Percentiles rank a stretch among this genome's conserved stretches.
Evolutionary conservation across 768 basidiomycete genomes (phyloP).

Genomic region (Brasilioporus rufonigricans): DNA sequence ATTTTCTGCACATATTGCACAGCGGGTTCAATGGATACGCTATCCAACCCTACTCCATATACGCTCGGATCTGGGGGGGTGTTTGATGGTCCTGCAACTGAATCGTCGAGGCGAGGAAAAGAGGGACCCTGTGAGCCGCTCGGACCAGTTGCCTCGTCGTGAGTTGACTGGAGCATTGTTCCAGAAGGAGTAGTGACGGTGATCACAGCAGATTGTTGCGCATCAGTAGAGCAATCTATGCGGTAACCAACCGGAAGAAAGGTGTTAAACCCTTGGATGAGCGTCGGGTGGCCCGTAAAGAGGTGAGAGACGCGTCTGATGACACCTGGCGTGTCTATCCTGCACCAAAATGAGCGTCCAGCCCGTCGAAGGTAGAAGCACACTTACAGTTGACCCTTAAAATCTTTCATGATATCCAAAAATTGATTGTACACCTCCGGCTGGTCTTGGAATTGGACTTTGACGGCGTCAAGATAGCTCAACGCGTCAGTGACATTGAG

Average conservation of each 20-base stretch:
- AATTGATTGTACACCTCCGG: conserved; percentile 65
- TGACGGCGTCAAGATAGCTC: conserved; percentile 63
- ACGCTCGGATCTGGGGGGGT: conserved; percentile 19
- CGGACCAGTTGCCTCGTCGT: conserved; percentile 39
- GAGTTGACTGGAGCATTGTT: conserved; percentile 54
- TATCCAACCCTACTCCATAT: conserved; percentile 37
- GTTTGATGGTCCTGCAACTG: conserved; percentile 5
- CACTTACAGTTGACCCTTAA: conserved; percentile 59
- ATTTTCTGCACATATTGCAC: conserved; percentile 97
- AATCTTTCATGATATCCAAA: conserved; percentile 74
- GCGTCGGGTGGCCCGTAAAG: conserved; percentile 83
- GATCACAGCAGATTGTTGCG: conserved; percentile 62
- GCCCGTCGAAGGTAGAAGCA: background rate
- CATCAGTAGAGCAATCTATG: conserved; percentile 75
- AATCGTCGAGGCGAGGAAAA: conserved; percentile 19
- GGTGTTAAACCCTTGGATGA: conserved; percentile 98
- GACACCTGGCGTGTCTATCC: conserved; percentile 97
- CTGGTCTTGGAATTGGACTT: conserved; percentile 54
- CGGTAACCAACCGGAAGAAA: conserved; percentile 94
- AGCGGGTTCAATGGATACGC: conserved; percentile 65
- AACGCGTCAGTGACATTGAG: conserved; percentile 63
- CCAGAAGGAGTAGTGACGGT: conserved; percentile 79
- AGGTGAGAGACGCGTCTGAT: conserved; percentile 93
- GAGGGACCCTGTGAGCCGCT: conserved; percentile 41
- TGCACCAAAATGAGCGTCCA: conserved; percentile 31